phyloP scores from a whole-genome alignment of 352 stramenopile species.

The Pythium graminicola region DNA sequence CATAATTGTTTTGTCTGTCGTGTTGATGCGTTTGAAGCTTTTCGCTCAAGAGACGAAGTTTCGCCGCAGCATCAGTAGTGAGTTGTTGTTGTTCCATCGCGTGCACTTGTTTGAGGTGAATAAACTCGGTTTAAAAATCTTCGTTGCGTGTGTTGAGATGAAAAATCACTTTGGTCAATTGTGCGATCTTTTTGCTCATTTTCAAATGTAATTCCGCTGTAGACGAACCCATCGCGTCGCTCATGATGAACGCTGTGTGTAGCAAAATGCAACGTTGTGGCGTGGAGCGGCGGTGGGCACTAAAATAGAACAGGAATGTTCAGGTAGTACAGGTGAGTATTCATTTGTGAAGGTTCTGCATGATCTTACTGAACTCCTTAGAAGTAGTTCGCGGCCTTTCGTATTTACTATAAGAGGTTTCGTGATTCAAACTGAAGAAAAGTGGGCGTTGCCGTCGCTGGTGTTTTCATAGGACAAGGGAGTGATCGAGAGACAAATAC shows the following conservation, averaged over 20 bases:
- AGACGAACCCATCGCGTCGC: slow-evolving; percentile 19
- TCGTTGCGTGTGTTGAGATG: slow-evolving; percentile 93
- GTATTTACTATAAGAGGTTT: slow-evolving; percentile 3
- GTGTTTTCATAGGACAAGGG: too few relatives aligned
- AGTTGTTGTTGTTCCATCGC: slow-evolving; percentile 38
- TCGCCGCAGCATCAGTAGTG: slow-evolving; percentile 44
- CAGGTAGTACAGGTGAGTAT: too few relatives aligned
- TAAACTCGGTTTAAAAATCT: slow-evolving; percentile 73
- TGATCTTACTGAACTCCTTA: neutral
- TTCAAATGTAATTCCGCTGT: slow-evolving; percentile 81
- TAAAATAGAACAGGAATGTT: neutral
- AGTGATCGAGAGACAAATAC: too few relatives aligned
- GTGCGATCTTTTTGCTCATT: slow-evolving; percentile 94
- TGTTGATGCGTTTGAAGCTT: slow-evolving; percentile 33
- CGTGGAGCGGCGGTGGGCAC: slow-evolving; percentile 3
- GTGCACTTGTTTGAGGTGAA: slow-evolving; percentile 35
- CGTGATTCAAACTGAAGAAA: too few relatives aligned
- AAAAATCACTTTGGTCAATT: slow-evolving; percentile 93
- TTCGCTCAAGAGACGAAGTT: slow-evolving; percentile 40
- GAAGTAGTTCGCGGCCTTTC: neutral
- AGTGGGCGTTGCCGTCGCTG: too few relatives aligned
- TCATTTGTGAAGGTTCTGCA: neutral
- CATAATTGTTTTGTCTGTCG: too few relatives aligned
- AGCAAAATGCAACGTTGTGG: too few relatives aligned
- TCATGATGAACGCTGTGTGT: slow-evolving; percentile 25